A percentile compares a stretch with the other conserved stretches of the same genome.
Evolutionary conservation across 2,329 filamentous ascomycete genomes (phyloP).

Genomic region (Colletotrichum ledebouriae): DNA sequence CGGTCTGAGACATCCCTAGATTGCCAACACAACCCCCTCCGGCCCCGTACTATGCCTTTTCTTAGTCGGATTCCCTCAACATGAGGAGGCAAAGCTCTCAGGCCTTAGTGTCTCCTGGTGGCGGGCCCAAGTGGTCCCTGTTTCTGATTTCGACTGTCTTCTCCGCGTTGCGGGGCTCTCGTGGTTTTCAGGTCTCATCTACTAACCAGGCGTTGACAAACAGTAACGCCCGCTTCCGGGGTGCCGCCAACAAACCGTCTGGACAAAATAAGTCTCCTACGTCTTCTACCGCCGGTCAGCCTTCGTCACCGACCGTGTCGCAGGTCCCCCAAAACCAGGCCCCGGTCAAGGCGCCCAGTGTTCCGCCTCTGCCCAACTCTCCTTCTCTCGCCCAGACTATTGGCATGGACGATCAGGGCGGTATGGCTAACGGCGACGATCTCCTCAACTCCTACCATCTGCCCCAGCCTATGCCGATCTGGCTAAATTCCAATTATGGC

Average conservation of each 20-base stretch:
- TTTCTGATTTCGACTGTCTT: constrained; percentile 8
- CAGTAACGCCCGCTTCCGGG: constrained; percentile 71
- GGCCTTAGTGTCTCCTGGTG: not conserved
- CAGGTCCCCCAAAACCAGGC: constrained; percentile 62
- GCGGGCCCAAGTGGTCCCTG: constrained; percentile 28
- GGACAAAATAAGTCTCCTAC: constrained; percentile 67
- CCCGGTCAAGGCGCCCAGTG: constrained; percentile 67
- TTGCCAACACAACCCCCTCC: constrained; percentile 22
- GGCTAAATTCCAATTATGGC: constrained; percentile 81
- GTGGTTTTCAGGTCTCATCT: constrained; percentile 36
- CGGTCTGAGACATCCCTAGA: constrained; percentile 38
- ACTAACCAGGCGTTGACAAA: constrained; percentile 46
- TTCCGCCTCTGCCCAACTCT: constrained; percentile 73
- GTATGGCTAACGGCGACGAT: constrained; percentile 64
- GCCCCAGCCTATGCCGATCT: constrained; percentile 76
- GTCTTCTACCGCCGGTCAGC: constrained; percentile 61
- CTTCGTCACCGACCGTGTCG: constrained; percentile 61
- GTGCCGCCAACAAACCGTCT: constrained; percentile 65
- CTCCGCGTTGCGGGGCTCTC: constrained; percentile 17
- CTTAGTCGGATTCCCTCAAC: constrained; percentile 24
- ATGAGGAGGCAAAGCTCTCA: constrained; percentile 18
- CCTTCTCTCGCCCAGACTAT: constrained; percentile 76
- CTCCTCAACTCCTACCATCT: constrained; percentile 72
- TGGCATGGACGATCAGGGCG: constrained; percentile 73
- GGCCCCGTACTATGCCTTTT: constrained; percentile 19